Conservation (phyloP, 148 eudicot species). For the Cornus controversa region DNA sequence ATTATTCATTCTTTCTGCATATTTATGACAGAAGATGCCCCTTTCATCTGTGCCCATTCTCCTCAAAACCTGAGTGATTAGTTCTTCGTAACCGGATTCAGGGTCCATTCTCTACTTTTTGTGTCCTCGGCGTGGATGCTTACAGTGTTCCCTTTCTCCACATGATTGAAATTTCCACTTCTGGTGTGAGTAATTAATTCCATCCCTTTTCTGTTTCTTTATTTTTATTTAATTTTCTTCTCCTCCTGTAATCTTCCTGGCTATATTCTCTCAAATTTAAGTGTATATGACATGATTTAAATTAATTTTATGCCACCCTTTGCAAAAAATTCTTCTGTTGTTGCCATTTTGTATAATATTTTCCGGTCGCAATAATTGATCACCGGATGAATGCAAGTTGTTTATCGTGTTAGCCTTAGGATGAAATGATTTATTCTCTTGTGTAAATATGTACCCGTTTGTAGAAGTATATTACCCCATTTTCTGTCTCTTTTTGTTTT, state of each 20-base stretch:
- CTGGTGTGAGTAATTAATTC: background rate
- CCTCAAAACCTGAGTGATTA: background rate
- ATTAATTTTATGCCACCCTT: background rate
- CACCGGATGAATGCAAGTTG: background rate
- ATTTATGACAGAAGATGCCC: slow-evolving; percentile 2
- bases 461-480: background rate
- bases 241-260: too few relatives aligned
- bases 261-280: background rate
- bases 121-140: slow-evolving; percentile 8
- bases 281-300: background rate
- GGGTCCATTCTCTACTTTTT: background rate
- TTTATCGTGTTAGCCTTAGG: background rate
- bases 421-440: background rate
- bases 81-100: background rate
- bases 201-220: background rate
- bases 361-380: background rate
- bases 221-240: background rate
- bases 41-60: slow-evolving; percentile 4
- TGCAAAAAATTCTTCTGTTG: background rate
- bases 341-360: background rate
- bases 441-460: background rate
- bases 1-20: slow-evolving; percentile 21
- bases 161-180: slow-evolving; percentile 8
- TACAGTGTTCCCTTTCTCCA: slow-evolving; percentile 2
- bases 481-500: too few relatives aligned